A percentile compares a stretch with the other conserved stretches of the same genome.
Evolutionary conservation across 164 flowering plant genomes (phyloP).

Genomic region (Chimonanthus praecox): DNA sequence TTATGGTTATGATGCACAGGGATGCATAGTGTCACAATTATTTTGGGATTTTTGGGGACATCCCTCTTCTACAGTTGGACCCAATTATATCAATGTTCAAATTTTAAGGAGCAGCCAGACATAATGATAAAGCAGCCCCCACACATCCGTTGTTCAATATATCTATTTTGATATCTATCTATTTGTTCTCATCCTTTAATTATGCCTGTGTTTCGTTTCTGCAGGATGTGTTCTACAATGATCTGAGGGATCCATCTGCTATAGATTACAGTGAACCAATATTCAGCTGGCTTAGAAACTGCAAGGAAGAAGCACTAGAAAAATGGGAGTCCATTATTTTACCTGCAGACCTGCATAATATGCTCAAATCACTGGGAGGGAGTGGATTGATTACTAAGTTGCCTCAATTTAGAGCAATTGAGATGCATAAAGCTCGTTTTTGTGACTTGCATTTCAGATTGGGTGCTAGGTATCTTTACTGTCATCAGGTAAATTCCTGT

Average conservation of each 20-base stretch:
- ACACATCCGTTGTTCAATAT: neutral
- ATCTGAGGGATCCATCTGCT: conserved; percentile 63
- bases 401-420: conserved; percentile 50
- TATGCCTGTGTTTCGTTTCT: conserved; percentile 1
- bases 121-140: no score
- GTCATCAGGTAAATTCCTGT: conserved; percentile 65
- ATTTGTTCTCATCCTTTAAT: neutral
- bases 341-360: conserved; percentile 48
- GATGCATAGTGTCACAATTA: neutral
- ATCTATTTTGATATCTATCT: neutral
- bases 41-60: no score
- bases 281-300: conserved; percentile 68
- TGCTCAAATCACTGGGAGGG: conserved; percentile 46
- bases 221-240: conserved; percentile 83
- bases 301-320: conserved; percentile 57
- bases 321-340: conserved; percentile 66
- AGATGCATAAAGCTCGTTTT: conserved; percentile 64
- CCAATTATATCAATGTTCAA: no score
- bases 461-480: conserved; percentile 84
- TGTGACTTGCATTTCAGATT: conserved; percentile 77
- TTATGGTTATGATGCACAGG: neutral
- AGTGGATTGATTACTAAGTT: conserved; percentile 19
- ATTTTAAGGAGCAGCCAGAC: no score
- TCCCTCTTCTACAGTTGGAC: no score
- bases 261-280: conserved; percentile 78